Conservation (phyloP, 202 grass and related monocot genomes). For the Schoenoplectus tabernaemontani region DNA sequence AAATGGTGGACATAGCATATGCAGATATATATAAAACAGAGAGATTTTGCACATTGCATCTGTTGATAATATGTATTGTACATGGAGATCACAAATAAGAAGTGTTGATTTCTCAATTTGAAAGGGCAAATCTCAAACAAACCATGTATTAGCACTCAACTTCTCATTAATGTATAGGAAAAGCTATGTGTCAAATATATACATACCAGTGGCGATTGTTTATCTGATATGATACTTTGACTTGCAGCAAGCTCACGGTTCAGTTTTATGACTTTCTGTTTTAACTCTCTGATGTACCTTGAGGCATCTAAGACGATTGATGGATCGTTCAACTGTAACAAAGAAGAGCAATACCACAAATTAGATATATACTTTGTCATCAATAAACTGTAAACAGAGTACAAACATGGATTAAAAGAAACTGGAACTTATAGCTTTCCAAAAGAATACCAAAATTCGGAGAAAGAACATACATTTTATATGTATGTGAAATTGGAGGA, state of each 20-base stretch:
- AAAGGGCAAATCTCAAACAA: neutral
- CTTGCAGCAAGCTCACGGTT: constrained; percentile 67
- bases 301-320: constrained; percentile 92
- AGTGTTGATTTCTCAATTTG: neutral
- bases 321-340: constrained; percentile 57
- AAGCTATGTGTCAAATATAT: neutral
- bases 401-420: neutral
- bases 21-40: constrained; percentile 4
- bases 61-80: neutral
- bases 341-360: neutral
- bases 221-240: constrained; percentile 29
- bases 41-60: neutral
- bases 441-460: neutral
- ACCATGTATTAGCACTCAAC: neutral
- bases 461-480: neutral
- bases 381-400: neutral
- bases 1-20: constrained; percentile 8
- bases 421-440: neutral
- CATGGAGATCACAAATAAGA: neutral
- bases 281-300: constrained; percentile 90
- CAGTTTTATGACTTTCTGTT: constrained; percentile 80
- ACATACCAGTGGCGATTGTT: constrained; percentile 38
- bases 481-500: neutral
- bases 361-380: neutral
- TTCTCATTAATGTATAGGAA: neutral